A percentile compares a stretch with the other conserved stretches of the same genome.
phyloP scores from a whole-genome alignment of 495 filamentous ascomycete genomes.

The Clohesyomyces aquaticus region DNA sequence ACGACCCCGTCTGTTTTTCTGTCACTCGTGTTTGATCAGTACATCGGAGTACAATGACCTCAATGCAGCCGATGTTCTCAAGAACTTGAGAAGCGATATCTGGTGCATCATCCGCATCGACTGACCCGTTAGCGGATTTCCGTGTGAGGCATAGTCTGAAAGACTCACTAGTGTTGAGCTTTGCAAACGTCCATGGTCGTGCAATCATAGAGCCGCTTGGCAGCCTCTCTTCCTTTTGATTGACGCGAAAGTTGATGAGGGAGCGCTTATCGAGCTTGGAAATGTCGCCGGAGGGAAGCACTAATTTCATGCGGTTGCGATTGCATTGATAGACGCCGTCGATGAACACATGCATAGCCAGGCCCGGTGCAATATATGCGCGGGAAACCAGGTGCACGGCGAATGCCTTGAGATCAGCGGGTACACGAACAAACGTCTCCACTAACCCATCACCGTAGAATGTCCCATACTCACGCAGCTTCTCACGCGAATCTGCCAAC shows the following conservation, averaged over 20 bases:
- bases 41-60: constrained; percentile 54
- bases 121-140: constrained; percentile 1
- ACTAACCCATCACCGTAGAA: constrained; percentile 53
- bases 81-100: constrained; percentile 38
- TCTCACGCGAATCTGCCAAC: constrained; percentile 41
- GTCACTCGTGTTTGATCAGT: constrained; percentile 12
- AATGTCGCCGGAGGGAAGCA: constrained; percentile 33
- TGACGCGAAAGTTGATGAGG: constrained; percentile 49
- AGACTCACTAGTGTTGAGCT: constrained; percentile 48
- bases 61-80: constrained; percentile 53
- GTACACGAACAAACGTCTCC: constrained; percentile 52
- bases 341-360: constrained; percentile 56
- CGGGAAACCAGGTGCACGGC: constrained; percentile 49
- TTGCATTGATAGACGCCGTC: constrained; percentile 57
- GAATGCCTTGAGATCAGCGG: constrained; percentile 45
- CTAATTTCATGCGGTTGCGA: constrained; percentile 50
- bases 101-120: constrained; percentile 37
- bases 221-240: constrained; percentile 53
- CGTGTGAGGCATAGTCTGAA: not conserved
- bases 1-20: no score
- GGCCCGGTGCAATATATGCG: constrained; percentile 52
- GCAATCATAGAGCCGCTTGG: constrained; percentile 48
- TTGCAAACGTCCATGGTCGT: constrained; percentile 52
- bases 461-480: constrained; percentile 50
- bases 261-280: constrained; percentile 20